Conservation (phyloP, 2,329 filamentous ascomycete genomes). For the Claviceps maximensis region DNA sequence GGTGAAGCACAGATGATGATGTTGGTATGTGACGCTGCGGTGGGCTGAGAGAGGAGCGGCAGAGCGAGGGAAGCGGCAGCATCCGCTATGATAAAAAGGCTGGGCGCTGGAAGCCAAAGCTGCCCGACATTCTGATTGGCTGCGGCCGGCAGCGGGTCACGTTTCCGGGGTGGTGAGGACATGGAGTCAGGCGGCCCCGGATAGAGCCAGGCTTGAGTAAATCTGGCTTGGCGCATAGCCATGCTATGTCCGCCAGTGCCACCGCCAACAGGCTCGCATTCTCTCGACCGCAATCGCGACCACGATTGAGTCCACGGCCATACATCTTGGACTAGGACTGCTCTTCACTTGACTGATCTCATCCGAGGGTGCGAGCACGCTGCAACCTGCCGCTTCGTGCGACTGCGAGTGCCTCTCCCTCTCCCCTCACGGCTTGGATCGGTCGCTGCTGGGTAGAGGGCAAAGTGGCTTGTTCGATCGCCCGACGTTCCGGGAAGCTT, state of each 20-base stretch:
- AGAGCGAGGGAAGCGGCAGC: no score
- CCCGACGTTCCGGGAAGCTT: background rate
- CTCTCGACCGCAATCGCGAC: background rate
- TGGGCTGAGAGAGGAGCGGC: no score
- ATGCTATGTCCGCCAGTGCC: background rate
- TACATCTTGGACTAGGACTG: background rate
- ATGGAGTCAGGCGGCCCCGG: no score
- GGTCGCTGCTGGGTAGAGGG: background rate
- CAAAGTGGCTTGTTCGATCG: background rate
- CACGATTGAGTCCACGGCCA: background rate
- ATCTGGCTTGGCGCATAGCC: background rate
- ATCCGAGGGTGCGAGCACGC: background rate
- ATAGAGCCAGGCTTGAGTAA: no score
- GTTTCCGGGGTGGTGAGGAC: background rate
- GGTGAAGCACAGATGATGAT: no score
- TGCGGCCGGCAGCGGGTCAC: background rate
- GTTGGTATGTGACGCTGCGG: no score
- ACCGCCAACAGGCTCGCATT: background rate
- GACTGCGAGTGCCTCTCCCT: background rate
- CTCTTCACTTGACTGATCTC: background rate
- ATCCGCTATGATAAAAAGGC: no score
- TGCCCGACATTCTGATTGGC: background rate
- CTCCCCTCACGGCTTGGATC: background rate
- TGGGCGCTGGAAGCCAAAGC: no score
- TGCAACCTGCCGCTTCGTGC: background rate